phyloP scores from a whole-genome alignment of 352 stramenopile genomes.

The Plasmopara muralis region DNA sequence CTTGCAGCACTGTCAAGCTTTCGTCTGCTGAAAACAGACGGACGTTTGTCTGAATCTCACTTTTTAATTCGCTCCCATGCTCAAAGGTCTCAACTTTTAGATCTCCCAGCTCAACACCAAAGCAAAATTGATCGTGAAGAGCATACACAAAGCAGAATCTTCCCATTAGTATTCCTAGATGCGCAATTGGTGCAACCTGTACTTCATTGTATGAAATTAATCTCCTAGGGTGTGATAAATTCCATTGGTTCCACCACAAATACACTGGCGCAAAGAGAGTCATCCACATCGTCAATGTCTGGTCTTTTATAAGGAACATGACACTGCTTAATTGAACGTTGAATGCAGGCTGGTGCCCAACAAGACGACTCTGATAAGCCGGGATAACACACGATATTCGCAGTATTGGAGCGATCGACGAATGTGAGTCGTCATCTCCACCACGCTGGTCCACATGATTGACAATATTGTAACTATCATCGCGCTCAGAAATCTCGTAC shows the following conservation, averaged over 20 bases:
- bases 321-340: conserved; percentile 45
- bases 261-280: conserved; percentile 71
- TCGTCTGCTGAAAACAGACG: conserved; percentile 36
- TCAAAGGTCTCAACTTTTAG: conserved; percentile 32
- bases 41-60: conserved; percentile 25
- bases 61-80: conserved; percentile 26
- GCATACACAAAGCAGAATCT: conserved; percentile 48
- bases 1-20: conserved; percentile 27
- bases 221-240: conserved; percentile 60
- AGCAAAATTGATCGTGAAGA: conserved; percentile 52
- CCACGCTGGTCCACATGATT: conserved; percentile 13
- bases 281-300: conserved; percentile 74
- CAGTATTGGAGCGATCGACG: conserved; percentile 26
- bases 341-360: conserved; percentile 63
- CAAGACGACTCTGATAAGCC: conserved; percentile 72
- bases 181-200: conserved; percentile 61
- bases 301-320: conserved; percentile 60
- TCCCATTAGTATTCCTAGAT: conserved; percentile 41
- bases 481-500: conserved; percentile 33
- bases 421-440: conserved; percentile 8
- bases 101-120: conserved; percentile 37
- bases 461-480: conserved; percentile 38
- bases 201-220: conserved; percentile 33
- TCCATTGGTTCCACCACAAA: conserved; percentile 83
- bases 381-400: conserved; percentile 61